phyloP scores from a whole-genome alignment of 495 filamentous ascomycete species.

The Penicillium waksmanii region DNA sequence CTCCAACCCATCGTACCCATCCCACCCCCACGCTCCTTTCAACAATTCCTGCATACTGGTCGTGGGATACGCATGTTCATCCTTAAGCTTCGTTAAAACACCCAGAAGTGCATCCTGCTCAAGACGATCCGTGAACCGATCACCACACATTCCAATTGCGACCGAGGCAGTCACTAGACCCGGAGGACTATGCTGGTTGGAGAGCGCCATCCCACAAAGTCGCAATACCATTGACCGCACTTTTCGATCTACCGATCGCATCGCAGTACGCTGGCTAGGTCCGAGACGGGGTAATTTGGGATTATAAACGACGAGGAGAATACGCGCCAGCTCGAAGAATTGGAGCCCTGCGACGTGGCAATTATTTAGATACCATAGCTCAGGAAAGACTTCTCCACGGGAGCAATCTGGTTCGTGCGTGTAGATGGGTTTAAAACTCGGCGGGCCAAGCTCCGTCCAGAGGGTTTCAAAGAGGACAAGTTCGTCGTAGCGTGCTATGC shows the following conservation, averaged over 20 bases:
- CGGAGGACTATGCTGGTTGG: slow-evolving; percentile 32
- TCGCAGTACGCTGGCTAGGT: slow-evolving; percentile 22
- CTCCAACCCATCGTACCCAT: slow-evolving; percentile 14
- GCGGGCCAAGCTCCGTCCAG: slow-evolving; percentile 21
- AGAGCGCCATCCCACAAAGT: slow-evolving; percentile 36
- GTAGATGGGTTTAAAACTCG: slow-evolving; percentile 32
- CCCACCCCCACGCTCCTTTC: slow-evolving; percentile 23
- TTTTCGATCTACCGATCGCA: slow-evolving; percentile 20
- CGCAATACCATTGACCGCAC: slow-evolving; percentile 31
- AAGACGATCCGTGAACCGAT: slow-evolving; percentile 27
- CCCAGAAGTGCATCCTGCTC: slow-evolving; percentile 34
- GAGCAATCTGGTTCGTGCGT: slow-evolving; percentile 23
- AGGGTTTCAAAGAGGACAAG: slow-evolving; percentile 23
- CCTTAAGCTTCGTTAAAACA: slow-evolving; percentile 16
- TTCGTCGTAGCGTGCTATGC: slow-evolving; percentile 24
- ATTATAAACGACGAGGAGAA: slow-evolving; percentile 47
- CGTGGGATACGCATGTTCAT: slow-evolving; percentile 26
- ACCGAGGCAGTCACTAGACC: slow-evolving; percentile 30
- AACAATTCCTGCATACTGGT: slow-evolving; percentile 8
- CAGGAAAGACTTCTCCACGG: slow-evolving; percentile 37
- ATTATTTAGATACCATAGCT: slow-evolving; percentile 42
- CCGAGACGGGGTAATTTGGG: slow-evolving; percentile 42
- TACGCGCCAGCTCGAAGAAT: slow-evolving; percentile 40
- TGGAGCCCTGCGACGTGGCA: slow-evolving; percentile 42
- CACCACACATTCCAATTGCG: slow-evolving; percentile 38